Conservation (phyloP, 2,329 filamentous ascomycete species). For the Thelonectria olida region DNA sequence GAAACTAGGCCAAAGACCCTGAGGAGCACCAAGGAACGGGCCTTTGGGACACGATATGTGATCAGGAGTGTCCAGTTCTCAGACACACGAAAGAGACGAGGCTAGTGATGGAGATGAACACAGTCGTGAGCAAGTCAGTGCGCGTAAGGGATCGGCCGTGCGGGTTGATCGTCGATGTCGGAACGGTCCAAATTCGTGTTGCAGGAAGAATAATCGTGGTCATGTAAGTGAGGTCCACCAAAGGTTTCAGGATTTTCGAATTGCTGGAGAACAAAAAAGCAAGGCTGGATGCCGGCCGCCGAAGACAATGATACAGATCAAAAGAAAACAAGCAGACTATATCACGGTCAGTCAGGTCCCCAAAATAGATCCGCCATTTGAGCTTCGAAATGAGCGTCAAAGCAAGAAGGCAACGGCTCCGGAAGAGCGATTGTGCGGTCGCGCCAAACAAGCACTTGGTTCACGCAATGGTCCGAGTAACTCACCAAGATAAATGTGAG, state of each 20-base stretch:
- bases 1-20: background rate
- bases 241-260: background rate
- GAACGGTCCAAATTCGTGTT: conserved; percentile 17
- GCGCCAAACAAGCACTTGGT: conserved; percentile 18
- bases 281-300: conserved; percentile 13
- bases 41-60: conserved; percentile 12
- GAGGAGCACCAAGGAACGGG: conserved; percentile 1
- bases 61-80: conserved; percentile 3
- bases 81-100: background rate
- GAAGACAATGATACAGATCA: conserved; percentile 14
- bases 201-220: conserved; percentile 11
- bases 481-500: conserved; percentile 30
- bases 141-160: conserved; percentile 18
- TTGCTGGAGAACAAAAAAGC: conserved; percentile 14
- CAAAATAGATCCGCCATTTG: background rate
- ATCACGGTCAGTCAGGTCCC: conserved; percentile 7
- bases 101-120: background rate
- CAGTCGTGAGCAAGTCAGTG: conserved; percentile 21
- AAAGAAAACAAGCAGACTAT: conserved; percentile 19
- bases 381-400: background rate
- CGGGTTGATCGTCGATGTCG: background rate
- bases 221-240: conserved; percentile 10
- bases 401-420: conserved; percentile 1
- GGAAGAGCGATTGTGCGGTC: conserved; percentile 18
- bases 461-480: conserved; percentile 26